Conservation (phyloP, 768 basidiomycete species). For the Leccinum disarticulatum region DNA sequence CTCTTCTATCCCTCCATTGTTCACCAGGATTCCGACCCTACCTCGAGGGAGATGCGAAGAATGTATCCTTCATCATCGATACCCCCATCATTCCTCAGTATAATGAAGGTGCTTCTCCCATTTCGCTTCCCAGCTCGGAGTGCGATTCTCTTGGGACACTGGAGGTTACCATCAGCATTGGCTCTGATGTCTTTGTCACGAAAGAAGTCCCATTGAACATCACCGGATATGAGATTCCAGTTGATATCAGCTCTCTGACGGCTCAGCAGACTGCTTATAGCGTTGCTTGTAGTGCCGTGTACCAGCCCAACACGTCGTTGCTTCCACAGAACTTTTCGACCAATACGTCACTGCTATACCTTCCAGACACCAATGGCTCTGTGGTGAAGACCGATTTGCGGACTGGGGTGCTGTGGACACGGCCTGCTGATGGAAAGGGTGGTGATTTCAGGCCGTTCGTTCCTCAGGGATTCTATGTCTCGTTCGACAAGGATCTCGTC, state of each 20-base stretch:
- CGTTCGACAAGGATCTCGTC: conserved; percentile 53
- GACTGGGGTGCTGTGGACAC: conserved; percentile 44
- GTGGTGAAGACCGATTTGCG: conserved; percentile 50
- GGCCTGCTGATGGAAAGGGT: conserved; percentile 28
- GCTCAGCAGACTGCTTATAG: conserved; percentile 32
- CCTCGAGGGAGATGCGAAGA: conserved; percentile 39
- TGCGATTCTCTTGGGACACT: conserved; percentile 12
- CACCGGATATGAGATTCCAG: conserved; percentile 34
- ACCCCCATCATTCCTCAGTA: conserved; percentile 32
- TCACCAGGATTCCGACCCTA: conserved; percentile 48
- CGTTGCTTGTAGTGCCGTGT: conserved; percentile 37
- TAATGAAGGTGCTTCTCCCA: conserved; percentile 35
- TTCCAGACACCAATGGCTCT: conserved; percentile 37
- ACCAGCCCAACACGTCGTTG: conserved; percentile 10
- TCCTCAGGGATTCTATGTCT: conserved; percentile 75
- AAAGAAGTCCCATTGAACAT: conserved; percentile 39
- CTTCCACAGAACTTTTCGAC: conserved; percentile 32
- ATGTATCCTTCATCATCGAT: conserved; percentile 37
- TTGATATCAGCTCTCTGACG: conserved; percentile 32
- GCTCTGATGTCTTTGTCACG: conserved; percentile 19
- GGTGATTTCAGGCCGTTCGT: conserved; percentile 42
- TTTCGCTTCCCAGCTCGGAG: conserved; percentile 20
- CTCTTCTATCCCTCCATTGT: conserved; percentile 48
- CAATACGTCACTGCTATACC: conserved; percentile 38
- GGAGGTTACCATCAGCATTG: conserved; percentile 34